A percentile compares a stretch with the other conserved stretches of the same genome.
Conservation (phyloP, 2,329 filamentous ascomycete genomes). For the Pseudopithomyces maydicus region DNA sequence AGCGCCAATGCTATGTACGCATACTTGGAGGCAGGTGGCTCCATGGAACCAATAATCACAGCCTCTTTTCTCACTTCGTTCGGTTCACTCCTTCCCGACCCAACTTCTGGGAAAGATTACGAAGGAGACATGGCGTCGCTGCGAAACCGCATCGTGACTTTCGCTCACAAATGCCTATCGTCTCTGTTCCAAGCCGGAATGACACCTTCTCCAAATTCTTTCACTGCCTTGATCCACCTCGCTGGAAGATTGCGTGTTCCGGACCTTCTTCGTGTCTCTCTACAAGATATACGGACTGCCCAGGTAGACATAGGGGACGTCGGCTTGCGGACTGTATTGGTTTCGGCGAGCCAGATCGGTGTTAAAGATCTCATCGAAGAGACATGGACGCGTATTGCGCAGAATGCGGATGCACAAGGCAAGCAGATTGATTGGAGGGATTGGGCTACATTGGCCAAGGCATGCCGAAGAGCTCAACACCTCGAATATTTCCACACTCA, state of each 20-base stretch:
- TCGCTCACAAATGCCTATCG: conserved; percentile 30
- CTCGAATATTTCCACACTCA: conserved; percentile 32
- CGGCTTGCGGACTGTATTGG: conserved; percentile 28
- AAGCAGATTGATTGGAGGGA: conserved; percentile 28
- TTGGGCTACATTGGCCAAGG: conserved; percentile 41
- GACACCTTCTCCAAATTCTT: conserved; percentile 19
- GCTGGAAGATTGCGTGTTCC: conserved; percentile 33
- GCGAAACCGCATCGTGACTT: conserved; percentile 27
- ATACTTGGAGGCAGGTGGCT: conserved; percentile 47
- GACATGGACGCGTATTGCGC: conserved; percentile 35
- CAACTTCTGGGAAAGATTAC: conserved; percentile 21
- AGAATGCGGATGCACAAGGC: conserved; percentile 26
- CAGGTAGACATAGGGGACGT: conserved; percentile 25
- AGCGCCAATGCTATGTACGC: conserved; percentile 51
- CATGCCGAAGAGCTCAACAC: conserved; percentile 30
- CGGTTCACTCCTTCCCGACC: conserved; percentile 33
- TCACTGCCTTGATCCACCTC: conserved; percentile 36
- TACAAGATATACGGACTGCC: conserved; percentile 30
- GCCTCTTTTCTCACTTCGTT: conserved; percentile 44
- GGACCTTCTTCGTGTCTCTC: conserved; percentile 25
- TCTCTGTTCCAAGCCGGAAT: conserved; percentile 37
- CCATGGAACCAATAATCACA: conserved; percentile 42
- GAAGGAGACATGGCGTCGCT: conserved; percentile 20
- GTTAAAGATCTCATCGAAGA: conserved; percentile 31
- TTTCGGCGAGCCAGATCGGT: conserved; percentile 33